Evolutionary conservation across 352 stramenopile species (phyloP).

Genomic region (Pythium chondricola): DNA sequence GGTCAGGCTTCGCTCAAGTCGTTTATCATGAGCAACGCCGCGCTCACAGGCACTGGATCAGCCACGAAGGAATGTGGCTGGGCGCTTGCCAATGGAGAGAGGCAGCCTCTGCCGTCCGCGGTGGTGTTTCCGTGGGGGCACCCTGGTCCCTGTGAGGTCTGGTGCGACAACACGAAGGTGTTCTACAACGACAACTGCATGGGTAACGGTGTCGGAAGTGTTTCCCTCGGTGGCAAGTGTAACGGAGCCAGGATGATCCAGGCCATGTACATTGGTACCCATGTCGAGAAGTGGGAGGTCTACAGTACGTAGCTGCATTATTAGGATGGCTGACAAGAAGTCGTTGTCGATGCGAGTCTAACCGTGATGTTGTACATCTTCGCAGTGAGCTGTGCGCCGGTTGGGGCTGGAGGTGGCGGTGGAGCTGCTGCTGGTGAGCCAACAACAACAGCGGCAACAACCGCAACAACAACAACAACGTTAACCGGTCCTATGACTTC

Average conservation of each 20-base stretch:
- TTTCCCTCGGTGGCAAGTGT: constrained; percentile 4
- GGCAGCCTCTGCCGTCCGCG: constrained; percentile 3
- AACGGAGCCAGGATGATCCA: constrained; percentile 5
- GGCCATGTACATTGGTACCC: constrained; percentile 11
- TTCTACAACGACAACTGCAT: constrained; percentile 5
- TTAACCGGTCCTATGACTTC: neutral
- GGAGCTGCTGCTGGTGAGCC: neutral
- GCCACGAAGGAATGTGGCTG: constrained; percentile 8
- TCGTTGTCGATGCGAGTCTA: no score
- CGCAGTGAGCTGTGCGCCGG: neutral
- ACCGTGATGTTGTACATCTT: no score
- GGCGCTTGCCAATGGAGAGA: neutral
- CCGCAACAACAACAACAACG: neutral
- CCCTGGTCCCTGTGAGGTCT: constrained; percentile 5
- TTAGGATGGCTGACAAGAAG: no score
- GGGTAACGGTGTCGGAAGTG: constrained; percentile 6
- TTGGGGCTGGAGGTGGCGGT: neutral
- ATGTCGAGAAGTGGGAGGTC: constrained; percentile 8
- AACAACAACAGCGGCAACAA: neutral
- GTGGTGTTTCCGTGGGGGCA: constrained; percentile 8
- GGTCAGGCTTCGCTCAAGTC: constrained; percentile 5
- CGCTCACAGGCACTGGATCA: constrained; percentile 1
- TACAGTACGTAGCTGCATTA: constrained; percentile 5
- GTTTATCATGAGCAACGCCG: constrained; percentile 10
- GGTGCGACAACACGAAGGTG: constrained; percentile 4